A percentile compares a stretch with the other conserved stretches of the same genome.
phyloP scores from a whole-genome alignment of 2,329 filamentous ascomycete species.

The Fusarium albidum region DNA sequence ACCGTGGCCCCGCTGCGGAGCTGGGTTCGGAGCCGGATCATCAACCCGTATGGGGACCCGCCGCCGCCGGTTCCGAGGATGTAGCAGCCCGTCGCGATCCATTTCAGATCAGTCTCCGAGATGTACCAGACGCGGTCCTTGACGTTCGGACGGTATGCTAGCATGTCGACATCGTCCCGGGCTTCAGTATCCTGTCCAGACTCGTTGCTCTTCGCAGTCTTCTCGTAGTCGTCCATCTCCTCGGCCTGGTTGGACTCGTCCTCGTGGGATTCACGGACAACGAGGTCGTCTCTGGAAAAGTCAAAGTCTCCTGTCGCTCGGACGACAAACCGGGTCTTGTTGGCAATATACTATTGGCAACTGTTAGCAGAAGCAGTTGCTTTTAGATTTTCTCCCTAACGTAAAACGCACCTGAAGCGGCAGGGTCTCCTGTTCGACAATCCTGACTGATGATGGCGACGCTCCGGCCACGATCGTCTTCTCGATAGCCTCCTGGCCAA shows the following conservation, averaged over 20 bases:
- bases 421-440: constrained; percentile 62
- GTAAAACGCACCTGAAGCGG: constrained; percentile 57
- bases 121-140: constrained; percentile 63
- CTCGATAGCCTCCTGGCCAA: constrained; percentile 52
- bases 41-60: constrained; percentile 60
- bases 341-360: constrained; percentile 53
- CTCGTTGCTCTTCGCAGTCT: constrained; percentile 5
- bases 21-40: constrained; percentile 60
- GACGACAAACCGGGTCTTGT: constrained; percentile 65
- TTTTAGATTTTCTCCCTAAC: no score
- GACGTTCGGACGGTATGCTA: constrained; percentile 58
- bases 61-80: constrained; percentile 69
- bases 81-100: constrained; percentile 66
- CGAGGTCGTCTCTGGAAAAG: constrained; percentile 37
- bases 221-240: constrained; percentile 36
- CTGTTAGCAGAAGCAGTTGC: constrained; percentile 5
- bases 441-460: constrained; percentile 50
- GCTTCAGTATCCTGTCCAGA: constrained; percentile 1
- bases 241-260: constrained; percentile 9
- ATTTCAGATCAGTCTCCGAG: constrained; percentile 64
- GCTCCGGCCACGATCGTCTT: constrained; percentile 57
- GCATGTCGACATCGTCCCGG: constrained; percentile 44
- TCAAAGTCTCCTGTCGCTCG: constrained; percentile 68
- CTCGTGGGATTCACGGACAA: neutral
- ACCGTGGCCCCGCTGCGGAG: constrained; percentile 60